Evolutionary conservation across 164 flowering plant genomes (phyloP).

Genomic region (Protea cynaroides): DNA sequence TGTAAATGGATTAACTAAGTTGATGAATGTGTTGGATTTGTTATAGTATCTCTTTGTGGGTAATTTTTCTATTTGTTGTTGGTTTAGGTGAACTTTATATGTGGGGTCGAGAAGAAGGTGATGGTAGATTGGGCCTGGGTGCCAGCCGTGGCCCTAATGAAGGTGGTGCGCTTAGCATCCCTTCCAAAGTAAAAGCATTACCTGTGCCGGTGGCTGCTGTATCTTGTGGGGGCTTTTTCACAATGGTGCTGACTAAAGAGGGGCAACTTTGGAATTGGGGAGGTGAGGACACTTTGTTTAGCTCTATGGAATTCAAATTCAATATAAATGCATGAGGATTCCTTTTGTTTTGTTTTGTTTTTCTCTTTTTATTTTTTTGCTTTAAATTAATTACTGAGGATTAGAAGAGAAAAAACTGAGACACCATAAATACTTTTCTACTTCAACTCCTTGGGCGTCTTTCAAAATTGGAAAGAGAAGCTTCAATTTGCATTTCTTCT

Average conservation of each 20-base stretch:
- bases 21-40: neutral
- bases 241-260: conserved; percentile 62
- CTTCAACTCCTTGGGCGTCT: no score
- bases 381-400: no score
- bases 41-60: neutral
- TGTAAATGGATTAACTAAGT: neutral
- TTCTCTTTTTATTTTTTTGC: no score
- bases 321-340: neutral
- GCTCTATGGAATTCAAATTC: neutral
- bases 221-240: conserved; percentile 90
- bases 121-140: conserved; percentile 92
- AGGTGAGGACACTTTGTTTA: conserved; percentile 33
- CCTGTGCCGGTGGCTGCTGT: conserved; percentile 70
- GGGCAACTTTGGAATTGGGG: conserved; percentile 98
- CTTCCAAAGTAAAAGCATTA: conserved; percentile 62
- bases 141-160: conserved; percentile 79
- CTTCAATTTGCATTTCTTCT: no score
- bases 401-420: no score
- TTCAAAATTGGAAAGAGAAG: no score
- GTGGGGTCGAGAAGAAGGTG: conserved; percentile 98
- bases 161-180: conserved; percentile 71
- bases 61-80: neutral
- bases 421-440: no score
- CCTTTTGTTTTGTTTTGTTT: no score
- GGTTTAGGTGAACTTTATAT: conserved; percentile 71